Evolutionary conservation across 768 basidiomycete species (phyloP), one percentile per base, ranked within the genome.

Genomic region (Hygrocybe punicea): DNA sequence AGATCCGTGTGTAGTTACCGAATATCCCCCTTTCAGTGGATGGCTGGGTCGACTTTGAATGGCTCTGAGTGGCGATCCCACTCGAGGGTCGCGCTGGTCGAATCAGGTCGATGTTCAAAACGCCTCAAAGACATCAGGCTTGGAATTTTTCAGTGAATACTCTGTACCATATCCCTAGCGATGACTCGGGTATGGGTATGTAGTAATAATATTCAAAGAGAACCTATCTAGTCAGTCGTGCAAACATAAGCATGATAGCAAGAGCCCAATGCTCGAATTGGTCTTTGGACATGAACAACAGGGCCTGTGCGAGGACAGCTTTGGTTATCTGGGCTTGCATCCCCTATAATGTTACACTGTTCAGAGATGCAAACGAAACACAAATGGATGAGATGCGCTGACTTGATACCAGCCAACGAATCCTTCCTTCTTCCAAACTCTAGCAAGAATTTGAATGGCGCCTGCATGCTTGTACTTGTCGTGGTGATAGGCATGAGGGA

Each of bases 321-420:
- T 99, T 99, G 51, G 85, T 81, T 56, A 98, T 94, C 71, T 99
- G 97, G 0, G 97, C 95, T 62, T 88, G 81, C 90, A 99, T 95
- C 10, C 97, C 97, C 88, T 95, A 71, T 47, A 58, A 2, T 40
- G 44, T 25, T n/a, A n/a, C 17, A 14, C 9, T n/a, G 13, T 51
- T 37, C 39, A 29, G 25, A 25, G 16, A n/a, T 4, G 39, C 14
- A 4, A 42, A n/a, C 8, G 19, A 25, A 24, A 24, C 37, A 19
- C 45, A 10, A 40, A n/a, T 55, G 56, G 23, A 53, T 8, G 11
- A 34, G 14, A 47, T 21, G 36, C 16, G 72, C 84, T 48, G 42
- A 91, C 93, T 85, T 93, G 91, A 71, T 99, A 99, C 93, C 93
- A 96, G 24, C 97, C 97, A n/a, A 76, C 61, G 62, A 93, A 76